phyloP scores from a whole-genome alignment of 192 early-diverging fungal genomes.

The Backusella luteola region DNA sequence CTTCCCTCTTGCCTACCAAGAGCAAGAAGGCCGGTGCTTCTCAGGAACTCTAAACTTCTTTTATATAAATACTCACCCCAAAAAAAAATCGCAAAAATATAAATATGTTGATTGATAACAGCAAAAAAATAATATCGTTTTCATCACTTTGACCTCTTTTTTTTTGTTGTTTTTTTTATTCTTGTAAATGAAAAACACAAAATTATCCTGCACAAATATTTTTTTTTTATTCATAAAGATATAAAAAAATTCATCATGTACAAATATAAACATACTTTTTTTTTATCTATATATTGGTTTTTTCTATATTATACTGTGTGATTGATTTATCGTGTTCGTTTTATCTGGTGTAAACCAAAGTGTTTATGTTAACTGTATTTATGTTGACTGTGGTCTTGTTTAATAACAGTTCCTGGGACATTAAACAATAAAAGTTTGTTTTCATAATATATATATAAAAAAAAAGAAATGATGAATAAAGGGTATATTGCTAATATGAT shows the following conservation, averaged over 20 bases:
- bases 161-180: not conserved
- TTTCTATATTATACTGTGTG: not conserved
- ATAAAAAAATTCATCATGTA: slow-evolving; percentile 3
- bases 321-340: too few species aligned
- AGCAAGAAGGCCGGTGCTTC: slow-evolving; percentile 38
- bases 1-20: slow-evolving; percentile 66
- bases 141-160: not conserved
- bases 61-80: not conserved
- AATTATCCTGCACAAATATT: not conserved
- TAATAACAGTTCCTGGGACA: too few species aligned
- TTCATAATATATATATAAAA: too few species aligned
- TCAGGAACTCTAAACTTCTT: slow-evolving; percentile 37
- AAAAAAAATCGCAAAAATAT: not conserved
- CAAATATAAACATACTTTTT: not conserved
- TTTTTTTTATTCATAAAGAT: not conserved
- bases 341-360: too few species aligned
- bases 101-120: not conserved
- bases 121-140: not conserved
- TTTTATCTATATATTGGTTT: not conserved
- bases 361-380: too few species aligned
- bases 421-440: too few species aligned
- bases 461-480: too few species aligned
- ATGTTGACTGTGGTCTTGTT: too few species aligned
- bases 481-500: not conserved
- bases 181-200: not conserved